Evolutionary conservation across 2,329 filamentous ascomycete genomes (phyloP), one percentile per base, ranked within the genome.

Genomic region (Albifimbria verrucaria): DNA sequence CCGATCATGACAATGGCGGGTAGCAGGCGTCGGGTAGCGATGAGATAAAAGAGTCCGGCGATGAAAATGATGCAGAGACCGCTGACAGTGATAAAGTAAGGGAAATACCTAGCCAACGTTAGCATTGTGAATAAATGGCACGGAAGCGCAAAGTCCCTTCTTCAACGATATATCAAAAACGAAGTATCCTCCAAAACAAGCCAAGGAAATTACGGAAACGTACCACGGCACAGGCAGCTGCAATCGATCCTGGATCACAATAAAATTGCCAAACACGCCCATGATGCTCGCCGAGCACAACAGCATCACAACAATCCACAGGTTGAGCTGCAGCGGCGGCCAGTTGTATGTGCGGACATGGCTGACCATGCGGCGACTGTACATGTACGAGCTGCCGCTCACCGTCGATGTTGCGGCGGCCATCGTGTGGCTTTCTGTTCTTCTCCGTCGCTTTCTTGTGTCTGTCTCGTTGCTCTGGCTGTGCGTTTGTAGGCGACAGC

Each of bases 271-370:
- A 58, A 86, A 84, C 20, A 87, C 77, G 50, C 85, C 85, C 41
- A 88, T 74, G 55, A 86, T 80, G 50, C 77, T 78, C 51, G 77
- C 73, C 5, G 81, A 78, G 1, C 82, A 77, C 4, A 83, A 73
- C 11, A 88, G 72, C 79, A 88, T 87, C 59, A 87, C 72, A 48
- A 88, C 72, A 64, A 88, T 82, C 83, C 85, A 87, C 49, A 87
- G 69, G 64, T 87, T 87, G 54, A 88, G 76, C 68, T 86, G 81
- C 51, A 83, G 68, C n/a, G 82, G 81, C 18, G 85, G 85, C 85
- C 85, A 88, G 71, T 84, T 83, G 74, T 88, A 88, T 42, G 78
- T 79, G 63, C 81, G 80, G 4, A 84, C 67, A 58, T 74, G 70
- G 48, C 66, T 75, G 55, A 72, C 63, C 39, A 73, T 60, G 52